phyloP scores from a whole-genome alignment of 2,329 filamentous ascomycete species.

The Pseudopyricularia javanii region DNA sequence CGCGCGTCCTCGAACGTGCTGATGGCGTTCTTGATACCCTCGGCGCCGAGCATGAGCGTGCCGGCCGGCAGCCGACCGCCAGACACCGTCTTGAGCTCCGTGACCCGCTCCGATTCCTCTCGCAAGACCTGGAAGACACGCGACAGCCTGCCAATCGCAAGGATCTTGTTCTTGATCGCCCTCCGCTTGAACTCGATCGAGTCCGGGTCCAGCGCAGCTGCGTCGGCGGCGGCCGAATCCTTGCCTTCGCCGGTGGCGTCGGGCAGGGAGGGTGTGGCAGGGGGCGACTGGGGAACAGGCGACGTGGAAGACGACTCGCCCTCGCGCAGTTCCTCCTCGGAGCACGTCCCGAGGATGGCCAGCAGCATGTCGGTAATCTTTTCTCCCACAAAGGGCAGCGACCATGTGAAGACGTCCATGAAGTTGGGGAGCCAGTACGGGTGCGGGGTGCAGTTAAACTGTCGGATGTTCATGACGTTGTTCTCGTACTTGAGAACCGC shows the following conservation, averaged over 20 bases:
- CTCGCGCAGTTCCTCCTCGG: slow-evolving; percentile 94
- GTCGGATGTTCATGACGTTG: slow-evolving; percentile 99
- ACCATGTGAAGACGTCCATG: slow-evolving; percentile 99
- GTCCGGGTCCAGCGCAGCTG: slow-evolving; percentile 50
- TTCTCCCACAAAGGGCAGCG: slow-evolving; percentile 92
- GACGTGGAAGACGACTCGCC: slow-evolving; percentile 65
- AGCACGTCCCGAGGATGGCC: slow-evolving; percentile 94
- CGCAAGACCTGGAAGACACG: slow-evolving; percentile 97
- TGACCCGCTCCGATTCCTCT: slow-evolving; percentile 93
- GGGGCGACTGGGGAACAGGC: slow-evolving; percentile 62
- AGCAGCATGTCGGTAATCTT: slow-evolving; percentile 99
- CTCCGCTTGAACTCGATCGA: slow-evolving; percentile 87
- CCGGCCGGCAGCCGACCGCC: slow-evolving; percentile 87
- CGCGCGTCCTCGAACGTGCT: slow-evolving; percentile 92
- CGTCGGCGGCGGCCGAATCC: background rate
- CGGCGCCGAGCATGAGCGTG: slow-evolving; percentile 93
- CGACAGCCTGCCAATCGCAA: slow-evolving; percentile 91
- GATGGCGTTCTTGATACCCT: slow-evolving; percentile 98
- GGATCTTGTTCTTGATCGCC: slow-evolving; percentile 99
- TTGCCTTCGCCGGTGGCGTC: slow-evolving; percentile 10
- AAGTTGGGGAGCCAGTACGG: slow-evolving; percentile 99
- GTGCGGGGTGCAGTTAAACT: slow-evolving; percentile 99
- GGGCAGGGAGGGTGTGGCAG: slow-evolving; percentile 30
- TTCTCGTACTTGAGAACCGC: slow-evolving; percentile 99
- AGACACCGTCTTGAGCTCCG: slow-evolving; percentile 92